Base-by-base conservation (phyloP, 2,329 filamentous ascomycete species). In the Talaromyces sp. region DNA sequence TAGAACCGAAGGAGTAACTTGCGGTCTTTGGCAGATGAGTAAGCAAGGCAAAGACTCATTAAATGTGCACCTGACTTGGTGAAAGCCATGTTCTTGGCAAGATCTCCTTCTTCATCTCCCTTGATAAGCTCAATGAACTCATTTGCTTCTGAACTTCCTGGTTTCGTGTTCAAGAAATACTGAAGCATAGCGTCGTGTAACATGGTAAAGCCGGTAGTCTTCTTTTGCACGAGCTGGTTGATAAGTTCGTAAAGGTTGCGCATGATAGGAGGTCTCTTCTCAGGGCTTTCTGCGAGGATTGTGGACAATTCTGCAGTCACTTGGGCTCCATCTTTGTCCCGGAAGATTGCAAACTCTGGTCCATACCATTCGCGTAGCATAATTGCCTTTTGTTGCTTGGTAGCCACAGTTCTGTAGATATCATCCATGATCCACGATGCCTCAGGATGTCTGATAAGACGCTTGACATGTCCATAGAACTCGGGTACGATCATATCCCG, bases 361-460 rank as follows among this genome's bases (percentile, higher is more conserved):
- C 95, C 95, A 76, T 97, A 99, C 93, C 95, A 99, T 78, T 99
- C 95, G 62, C 93, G 86, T 66, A 99, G 83, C 66, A 99, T 84
- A 57, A 87, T 86, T 39, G 90, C 89, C 80, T 94, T 97, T 76
- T 99, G 95, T 71, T 91, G 85, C 73, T 89, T 88, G 24, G 90
- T 95, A 10, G 94, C 93, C 65, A 94, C 89, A 57, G 90, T 90
- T 67, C 95, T 88, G 82, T 98, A 99, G 70, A 97, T 90, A 77
- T 99, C 95, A 77, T 99, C 96, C 48, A 99, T 82, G 71, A 99
- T 98, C 93, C 95, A 99, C 47, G 92, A 93, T 37, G 92, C 95
- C 79, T 99, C 96, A 1, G 94, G 87, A 78, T 99, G 95, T 77
- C 97, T 95, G 77, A 98, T 97, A 74, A 98, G 83, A 73, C 93